Evolutionary conservation across 352 stramenopile species (phyloP), one percentile per base, ranked within the genome.

Genomic region (Globisporangium lucens): DNA sequence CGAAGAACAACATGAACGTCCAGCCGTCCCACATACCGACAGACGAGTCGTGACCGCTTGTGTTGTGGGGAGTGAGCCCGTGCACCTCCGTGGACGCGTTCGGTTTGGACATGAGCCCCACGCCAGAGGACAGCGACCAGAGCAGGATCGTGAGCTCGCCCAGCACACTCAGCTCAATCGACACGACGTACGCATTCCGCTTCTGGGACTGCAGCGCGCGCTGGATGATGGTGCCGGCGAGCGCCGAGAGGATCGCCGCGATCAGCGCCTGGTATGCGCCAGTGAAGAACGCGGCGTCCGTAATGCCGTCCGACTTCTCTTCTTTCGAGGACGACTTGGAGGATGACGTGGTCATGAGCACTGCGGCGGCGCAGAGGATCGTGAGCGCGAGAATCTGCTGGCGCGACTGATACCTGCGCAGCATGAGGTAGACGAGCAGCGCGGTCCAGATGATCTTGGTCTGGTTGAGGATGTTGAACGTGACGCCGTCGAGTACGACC

Each of bases 361-460:
- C 85, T 20, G 85, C 85, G 17, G 84, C 80, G 2, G 75, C 80
- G 43, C 87, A 90, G 27, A 95, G 75, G 13, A 94, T 75, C 17
- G 74, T 79, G 27, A 95, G 75, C 56, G 87, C 82, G 41, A 88
- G 55, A n/a, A 92, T 71, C 63, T 95, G 87, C 67, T 87, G 73
- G 9, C 69, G 73, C 7, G 83, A 92, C 66, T 94, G 87, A 41
- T 85, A 80, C n/a, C 70, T 77, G 12, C 85, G 80, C 47, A 95
- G 74, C 67, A 94, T 78, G 60, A 90, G 60, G 71, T 95, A 95
- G 53, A 94, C 87, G 51, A 94, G 73, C 68, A 91, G 66, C 47
- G 87, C 84, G 22, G 87, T 94, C 83, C 84, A 93, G 66, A 95
- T 93, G 76, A 95, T 94, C 76, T 95, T 95, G 71, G 87, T 95